These are phyloP conservation scores for Apiospora koreana DNA, from an alignment of 2,329 filamentous ascomycete species.

Conservation along the genomic window DNA sequence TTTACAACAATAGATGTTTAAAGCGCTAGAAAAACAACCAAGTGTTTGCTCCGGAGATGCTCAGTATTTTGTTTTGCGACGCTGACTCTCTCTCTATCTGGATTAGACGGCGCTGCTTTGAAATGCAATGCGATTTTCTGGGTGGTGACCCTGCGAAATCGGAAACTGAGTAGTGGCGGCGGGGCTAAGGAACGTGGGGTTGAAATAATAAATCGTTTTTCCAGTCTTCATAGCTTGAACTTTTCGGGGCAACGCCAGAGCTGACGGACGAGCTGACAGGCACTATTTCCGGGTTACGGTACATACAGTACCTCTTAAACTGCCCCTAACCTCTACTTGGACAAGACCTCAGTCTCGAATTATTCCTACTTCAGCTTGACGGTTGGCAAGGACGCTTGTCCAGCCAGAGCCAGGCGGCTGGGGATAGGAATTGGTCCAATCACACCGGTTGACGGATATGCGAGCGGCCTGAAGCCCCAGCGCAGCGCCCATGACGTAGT, in stretches of 20 bases:
- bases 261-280: background rate
- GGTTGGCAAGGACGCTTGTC: background rate
- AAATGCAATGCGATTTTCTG: conserved; percentile 19
- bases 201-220: background rate
- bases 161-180: conserved; percentile 11
- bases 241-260: background rate
- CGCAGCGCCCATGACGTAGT: background rate
- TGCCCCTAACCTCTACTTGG: background rate
- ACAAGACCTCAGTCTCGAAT: no score
- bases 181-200: conserved; percentile 7
- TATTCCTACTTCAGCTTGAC: no score
- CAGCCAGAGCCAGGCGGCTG: background rate
- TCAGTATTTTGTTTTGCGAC: background rate
- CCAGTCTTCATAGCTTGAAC: background rate
- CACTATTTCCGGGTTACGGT: background rate
- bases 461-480: background rate
- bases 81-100: no score
- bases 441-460: background rate
- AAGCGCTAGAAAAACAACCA: background rate
- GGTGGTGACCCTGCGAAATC: conserved; percentile 15
- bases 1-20: background rate
- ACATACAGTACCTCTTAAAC: no score
- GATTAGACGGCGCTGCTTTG: conserved; percentile 16
- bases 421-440: background rate
- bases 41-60: background rate